Base-by-base conservation (phyloP, 1,284 basidiomycete species). In the Pseudozyma pruni region DNA sequence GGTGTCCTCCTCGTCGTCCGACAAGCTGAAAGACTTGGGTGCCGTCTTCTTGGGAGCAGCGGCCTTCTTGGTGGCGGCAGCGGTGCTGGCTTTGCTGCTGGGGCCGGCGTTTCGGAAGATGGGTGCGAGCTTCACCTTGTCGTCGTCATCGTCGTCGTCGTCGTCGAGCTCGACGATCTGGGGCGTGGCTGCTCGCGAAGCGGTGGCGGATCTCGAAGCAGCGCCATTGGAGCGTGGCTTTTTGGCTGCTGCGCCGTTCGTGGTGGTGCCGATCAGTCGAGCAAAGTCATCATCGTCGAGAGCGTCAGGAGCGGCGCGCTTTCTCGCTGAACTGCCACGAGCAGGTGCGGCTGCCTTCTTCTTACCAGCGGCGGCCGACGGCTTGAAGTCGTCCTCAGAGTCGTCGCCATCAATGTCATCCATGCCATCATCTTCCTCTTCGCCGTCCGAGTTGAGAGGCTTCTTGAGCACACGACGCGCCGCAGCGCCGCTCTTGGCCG, bases 401-500 rank as follows among this genome's bases (percentile, higher is more conserved):
- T 76, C 74, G 17, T 72, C 72, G 22, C 48, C 68, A 27, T 49
- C 50, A 1, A 61, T 4, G 27, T 42, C 54, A 17, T 56, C 53
- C 41, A 58, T 58, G 23, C 39, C 55, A 19, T 61, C 72, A 29
- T 71, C 72, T 10, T 68, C 68, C 42, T 83, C 83, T 49, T 90
- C 90, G 41, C 56, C 62, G 48, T 89, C 89, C 3, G 85, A 86
- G 60, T 88, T 88, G 50, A 70, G 44, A 20, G 67, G 51, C 54
- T 75, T 74, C 40, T 86, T 86, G 87, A 55, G 84, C 85, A 37
- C 86, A 82, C 68, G 85, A 80, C 44, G 83, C 86, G 38, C 85
- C 84, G 89, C 89, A 0, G 88, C 85, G 8, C 75, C 76, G 23
- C 72, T 67, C 55, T 83, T 83, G 31, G 76, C 75, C 59, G 83